A percentile compares a stretch with the other conserved stretches of the same genome.
Evolutionary conservation across 2,329 filamentous ascomycete genomes (phyloP).

Genomic region (Remersonia thermophila): DNA sequence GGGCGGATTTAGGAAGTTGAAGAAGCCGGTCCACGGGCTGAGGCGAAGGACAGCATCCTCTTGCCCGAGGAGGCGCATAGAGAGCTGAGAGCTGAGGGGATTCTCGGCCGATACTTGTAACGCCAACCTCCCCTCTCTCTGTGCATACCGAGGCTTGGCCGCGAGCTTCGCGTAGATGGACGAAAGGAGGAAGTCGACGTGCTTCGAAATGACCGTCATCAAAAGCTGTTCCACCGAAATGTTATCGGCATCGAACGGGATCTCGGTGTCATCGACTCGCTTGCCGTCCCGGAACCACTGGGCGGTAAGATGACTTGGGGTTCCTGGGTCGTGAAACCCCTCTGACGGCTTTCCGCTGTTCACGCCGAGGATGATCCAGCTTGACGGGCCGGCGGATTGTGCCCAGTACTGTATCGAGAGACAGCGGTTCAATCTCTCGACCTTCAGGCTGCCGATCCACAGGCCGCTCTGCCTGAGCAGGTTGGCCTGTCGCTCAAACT

Average conservation of each 20-base stretch:
- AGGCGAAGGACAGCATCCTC: slow-evolving; percentile 51
- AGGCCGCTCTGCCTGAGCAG: slow-evolving; percentile 51
- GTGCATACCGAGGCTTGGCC: slow-evolving; percentile 47
- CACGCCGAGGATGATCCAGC: slow-evolving; percentile 82
- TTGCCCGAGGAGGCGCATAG: slow-evolving; percentile 55
- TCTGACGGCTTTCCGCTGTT: slow-evolving; percentile 42
- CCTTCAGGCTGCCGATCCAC: slow-evolving; percentile 67
- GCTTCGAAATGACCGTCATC: slow-evolving; percentile 60
- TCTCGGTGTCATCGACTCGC: slow-evolving; percentile 55
- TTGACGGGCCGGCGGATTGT: slow-evolving; percentile 48
- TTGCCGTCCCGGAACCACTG: slow-evolving; percentile 81
- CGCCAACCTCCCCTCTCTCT: slow-evolving; percentile 44
- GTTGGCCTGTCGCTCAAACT: slow-evolving; percentile 64
- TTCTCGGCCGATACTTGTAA: slow-evolving; percentile 47
- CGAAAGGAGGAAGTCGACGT: slow-evolving; percentile 60
- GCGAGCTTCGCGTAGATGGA: slow-evolving; percentile 50
- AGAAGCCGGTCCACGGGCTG: slow-evolving; percentile 66
- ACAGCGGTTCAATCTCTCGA: slow-evolving; percentile 70
- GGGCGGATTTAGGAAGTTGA: slow-evolving; percentile 56
- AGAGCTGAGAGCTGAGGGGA: slow-evolving; percentile 54
- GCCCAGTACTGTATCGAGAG: slow-evolving; percentile 87
- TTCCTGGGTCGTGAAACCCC: slow-evolving; percentile 28
- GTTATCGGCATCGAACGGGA: slow-evolving; percentile 52
- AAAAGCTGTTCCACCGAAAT: slow-evolving; percentile 67
- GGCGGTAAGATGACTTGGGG: slow-evolving; percentile 44